These are phyloP conservation scores for Clavispora carvajalis DNA, from an alignment of 805 yeast genomes.

Conservation along the genomic window DNA sequence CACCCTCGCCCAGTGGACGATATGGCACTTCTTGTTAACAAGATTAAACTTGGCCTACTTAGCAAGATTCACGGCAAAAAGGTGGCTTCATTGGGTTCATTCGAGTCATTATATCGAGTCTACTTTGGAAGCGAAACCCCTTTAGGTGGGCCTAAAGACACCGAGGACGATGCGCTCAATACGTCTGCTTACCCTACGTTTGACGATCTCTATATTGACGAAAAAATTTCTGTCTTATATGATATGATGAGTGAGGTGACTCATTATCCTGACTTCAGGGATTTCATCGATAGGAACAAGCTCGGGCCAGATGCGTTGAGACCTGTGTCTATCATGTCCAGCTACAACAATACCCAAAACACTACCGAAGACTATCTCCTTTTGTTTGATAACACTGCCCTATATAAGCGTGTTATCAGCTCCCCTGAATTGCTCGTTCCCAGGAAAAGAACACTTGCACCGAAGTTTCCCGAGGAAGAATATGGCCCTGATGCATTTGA, in stretches of 20 bases:
- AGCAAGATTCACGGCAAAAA: slow-evolving; percentile 36
- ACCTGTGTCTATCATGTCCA: slow-evolving; percentile 11
- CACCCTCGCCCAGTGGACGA: slow-evolving; percentile 32
- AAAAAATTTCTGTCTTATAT: slow-evolving; percentile 47
- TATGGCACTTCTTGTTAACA: slow-evolving; percentile 33
- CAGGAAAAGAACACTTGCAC: slow-evolving; percentile 29
- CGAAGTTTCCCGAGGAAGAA: slow-evolving; percentile 26
- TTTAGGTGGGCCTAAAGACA: slow-evolving; percentile 21
- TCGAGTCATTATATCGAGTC: slow-evolving; percentile 29
- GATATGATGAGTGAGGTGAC: slow-evolving; percentile 40
- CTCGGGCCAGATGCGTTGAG: slow-evolving; percentile 22
- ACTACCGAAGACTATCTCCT: slow-evolving; percentile 31
- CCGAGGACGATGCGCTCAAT: slow-evolving; percentile 16
- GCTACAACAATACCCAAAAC: slow-evolving; percentile 6
- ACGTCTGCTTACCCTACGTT: slow-evolving; percentile 26
- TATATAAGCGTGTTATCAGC: slow-evolving; percentile 36
- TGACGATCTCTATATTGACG: slow-evolving; percentile 35
- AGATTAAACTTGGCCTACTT: slow-evolving; percentile 39
- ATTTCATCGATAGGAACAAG: slow-evolving; percentile 39
- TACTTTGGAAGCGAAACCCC: slow-evolving; percentile 33
- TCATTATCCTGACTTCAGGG: slow-evolving; percentile 41
- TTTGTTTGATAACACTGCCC: slow-evolving; percentile 45
- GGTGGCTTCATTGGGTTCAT: slow-evolving; percentile 22
- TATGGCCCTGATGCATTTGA: slow-evolving; percentile 29
- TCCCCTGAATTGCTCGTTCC: slow-evolving; percentile 29